phyloP scores from a whole-genome alignment of 2,329 filamentous ascomycete genomes.

The Onygena corvina region DNA sequence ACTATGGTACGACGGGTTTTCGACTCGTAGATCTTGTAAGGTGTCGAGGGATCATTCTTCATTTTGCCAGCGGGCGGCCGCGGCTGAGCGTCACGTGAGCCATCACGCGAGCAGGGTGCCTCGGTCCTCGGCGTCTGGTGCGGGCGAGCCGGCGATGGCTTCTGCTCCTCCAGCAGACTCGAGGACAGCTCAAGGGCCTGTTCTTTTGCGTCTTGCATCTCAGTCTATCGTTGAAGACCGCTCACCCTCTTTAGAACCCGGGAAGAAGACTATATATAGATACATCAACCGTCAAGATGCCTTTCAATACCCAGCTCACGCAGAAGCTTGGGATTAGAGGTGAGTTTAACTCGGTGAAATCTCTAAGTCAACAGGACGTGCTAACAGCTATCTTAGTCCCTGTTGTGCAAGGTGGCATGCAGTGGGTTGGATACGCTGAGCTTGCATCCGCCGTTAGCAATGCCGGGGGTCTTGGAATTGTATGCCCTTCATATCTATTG shows the following conservation, averaged over 20 bases:
- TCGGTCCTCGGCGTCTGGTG: constrained; percentile 10
- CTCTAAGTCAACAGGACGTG: neutral
- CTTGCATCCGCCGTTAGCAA: constrained; percentile 44
- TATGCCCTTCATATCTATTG: constrained; percentile 22
- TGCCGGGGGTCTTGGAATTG: constrained; percentile 41
- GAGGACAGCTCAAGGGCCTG: too few species aligned
- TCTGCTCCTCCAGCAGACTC: too few species aligned
- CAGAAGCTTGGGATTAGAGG: constrained; percentile 45
- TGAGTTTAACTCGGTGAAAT: constrained; percentile 16
- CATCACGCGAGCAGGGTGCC: neutral
- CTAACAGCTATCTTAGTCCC: constrained; percentile 27
- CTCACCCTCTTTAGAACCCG: neutral
- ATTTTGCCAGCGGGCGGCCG: too few species aligned
- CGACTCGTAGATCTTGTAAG: too few species aligned
- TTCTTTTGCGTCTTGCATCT: neutral
- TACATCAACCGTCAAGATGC: constrained; percentile 35
- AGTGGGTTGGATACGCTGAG: constrained; percentile 46
- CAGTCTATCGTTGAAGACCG: neutral
- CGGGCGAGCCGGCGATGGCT: neutral
- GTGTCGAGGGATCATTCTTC: too few species aligned
- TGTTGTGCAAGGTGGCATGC: constrained; percentile 43
- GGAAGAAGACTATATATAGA: neutral
- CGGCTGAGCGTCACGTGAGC: constrained; percentile 7
- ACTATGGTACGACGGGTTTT: too few species aligned
- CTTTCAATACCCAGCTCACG: constrained; percentile 53